Conservation (phyloP, 495 filamentous ascomycete species). For the Aspergillus cristatus region DNA sequence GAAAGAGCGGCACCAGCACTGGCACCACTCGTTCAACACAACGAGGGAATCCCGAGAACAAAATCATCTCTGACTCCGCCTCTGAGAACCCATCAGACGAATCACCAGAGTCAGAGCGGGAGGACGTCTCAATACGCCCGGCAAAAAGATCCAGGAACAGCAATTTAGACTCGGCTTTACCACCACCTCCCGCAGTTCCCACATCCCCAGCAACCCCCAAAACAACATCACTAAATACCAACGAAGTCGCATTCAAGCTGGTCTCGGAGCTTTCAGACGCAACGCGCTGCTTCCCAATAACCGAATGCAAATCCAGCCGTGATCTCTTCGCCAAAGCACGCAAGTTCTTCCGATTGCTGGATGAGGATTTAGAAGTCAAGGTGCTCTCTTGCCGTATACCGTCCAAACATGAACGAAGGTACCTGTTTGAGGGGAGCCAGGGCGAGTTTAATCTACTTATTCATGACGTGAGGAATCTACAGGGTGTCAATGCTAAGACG, state of each 20-base stretch:
- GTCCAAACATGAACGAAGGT: conserved; percentile 6
- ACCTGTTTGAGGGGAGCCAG: conserved; percentile 12
- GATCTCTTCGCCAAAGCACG: conserved; percentile 14
- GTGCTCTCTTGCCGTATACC: conserved; percentile 14
- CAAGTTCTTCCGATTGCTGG: conserved; percentile 10
- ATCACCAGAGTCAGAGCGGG: too few relatives aligned
- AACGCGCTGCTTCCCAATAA: conserved; percentile 7
- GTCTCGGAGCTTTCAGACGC: not conserved
- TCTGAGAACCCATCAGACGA: too few relatives aligned
- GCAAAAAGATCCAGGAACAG: too few relatives aligned
- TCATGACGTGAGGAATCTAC: conserved; percentile 7
- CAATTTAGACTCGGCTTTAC: too few relatives aligned
- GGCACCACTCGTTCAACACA: too few relatives aligned
- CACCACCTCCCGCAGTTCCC: too few relatives aligned
- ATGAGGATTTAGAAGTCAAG: not conserved
- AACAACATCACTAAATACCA: too few relatives aligned
- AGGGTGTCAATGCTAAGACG: not conserved
- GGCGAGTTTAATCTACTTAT: conserved; percentile 17
- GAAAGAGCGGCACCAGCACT: too few relatives aligned
- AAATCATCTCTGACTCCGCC: too few relatives aligned
- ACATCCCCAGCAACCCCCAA: too few relatives aligned
- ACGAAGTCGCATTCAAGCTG: conserved; percentile 5
- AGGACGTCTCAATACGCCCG: too few relatives aligned
- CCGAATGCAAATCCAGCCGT: conserved; percentile 5
- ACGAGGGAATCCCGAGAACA: too few relatives aligned